A percentile compares a stretch with the other conserved stretches of the same genome.
Evolutionary conservation across 441 rosid genomes (phyloP).

Genomic region (Hypseocharis bilobata): DNA sequence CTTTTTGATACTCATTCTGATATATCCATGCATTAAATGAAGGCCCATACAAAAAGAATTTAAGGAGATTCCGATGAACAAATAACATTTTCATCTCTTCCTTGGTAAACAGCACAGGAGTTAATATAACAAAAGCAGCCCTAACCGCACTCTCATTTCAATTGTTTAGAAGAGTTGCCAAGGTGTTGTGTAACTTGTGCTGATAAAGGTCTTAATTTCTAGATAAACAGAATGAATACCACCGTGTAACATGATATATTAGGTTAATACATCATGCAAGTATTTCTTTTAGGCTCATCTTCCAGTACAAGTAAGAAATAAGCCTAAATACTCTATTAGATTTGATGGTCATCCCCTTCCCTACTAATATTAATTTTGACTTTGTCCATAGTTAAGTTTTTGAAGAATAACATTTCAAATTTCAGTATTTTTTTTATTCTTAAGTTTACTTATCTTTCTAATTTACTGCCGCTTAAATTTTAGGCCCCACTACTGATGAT

Average conservation of each 20-base stretch:
- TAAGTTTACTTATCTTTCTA: not conserved
- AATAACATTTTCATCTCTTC: not conserved
- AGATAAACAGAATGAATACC: not conserved
- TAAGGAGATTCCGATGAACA: not conserved
- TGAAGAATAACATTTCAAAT: not conserved
- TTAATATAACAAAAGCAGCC: not conserved
- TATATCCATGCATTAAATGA: too few relatives aligned
- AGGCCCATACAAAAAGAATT: too few relatives aligned
- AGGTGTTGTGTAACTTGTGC: not conserved
- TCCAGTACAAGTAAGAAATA: not conserved
- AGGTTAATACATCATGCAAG: not conserved
- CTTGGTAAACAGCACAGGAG: not conserved
- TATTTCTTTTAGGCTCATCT: not conserved
- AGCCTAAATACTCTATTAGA: not conserved
- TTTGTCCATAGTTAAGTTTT: not conserved
- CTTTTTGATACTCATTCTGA: too few relatives aligned
- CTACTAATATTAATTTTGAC: not conserved
- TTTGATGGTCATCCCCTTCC: not conserved
- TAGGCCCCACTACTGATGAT: not conserved
- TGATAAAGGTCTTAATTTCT: not conserved
- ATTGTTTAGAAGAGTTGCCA: not conserved
- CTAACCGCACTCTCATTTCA: not conserved
- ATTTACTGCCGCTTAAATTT: not conserved
- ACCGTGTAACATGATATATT: not conserved
- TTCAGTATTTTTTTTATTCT: not conserved